Conservation (phyloP, 208 protist genomes). For the Trypanosoma boissoni region DNA sequence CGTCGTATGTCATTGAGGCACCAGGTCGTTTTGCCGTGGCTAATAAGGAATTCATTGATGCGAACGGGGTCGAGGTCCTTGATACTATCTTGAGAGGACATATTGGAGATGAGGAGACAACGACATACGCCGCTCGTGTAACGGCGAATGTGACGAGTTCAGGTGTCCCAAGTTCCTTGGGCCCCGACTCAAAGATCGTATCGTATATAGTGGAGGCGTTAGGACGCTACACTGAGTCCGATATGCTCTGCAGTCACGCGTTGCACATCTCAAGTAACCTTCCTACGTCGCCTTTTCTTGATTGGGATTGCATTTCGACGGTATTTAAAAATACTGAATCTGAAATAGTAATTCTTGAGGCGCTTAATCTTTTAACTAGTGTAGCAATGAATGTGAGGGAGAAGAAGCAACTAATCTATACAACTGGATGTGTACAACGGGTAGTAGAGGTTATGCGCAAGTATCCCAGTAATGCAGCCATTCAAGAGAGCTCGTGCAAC, state of each 20-base stretch:
- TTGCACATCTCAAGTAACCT: conserved; percentile 83
- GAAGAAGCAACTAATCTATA: conserved; percentile 74
- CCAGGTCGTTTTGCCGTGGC: conserved; percentile 64
- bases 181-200: conserved; percentile 56
- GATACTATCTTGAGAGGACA: conserved; percentile 68
- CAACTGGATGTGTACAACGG: conserved; percentile 68
- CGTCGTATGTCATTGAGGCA: conserved; percentile 73
- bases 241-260: conserved; percentile 68
- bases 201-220: conserved; percentile 69
- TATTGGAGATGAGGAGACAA: conserved; percentile 69
- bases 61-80: conserved; percentile 59
- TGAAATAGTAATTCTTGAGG: conserved; percentile 61
- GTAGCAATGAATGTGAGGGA: conserved; percentile 87
- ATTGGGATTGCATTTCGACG: conserved; percentile 63
- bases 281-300: conserved; percentile 68
- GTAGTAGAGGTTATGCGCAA: conserved; percentile 75
- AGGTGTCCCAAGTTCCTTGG: conserved; percentile 37
- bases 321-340: conserved; percentile 66
- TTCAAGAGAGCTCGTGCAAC: conserved; percentile 82
- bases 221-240: conserved; percentile 51
- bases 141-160: conserved; percentile 77
- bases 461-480: conserved; percentile 51
- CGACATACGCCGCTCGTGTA: conserved; percentile 62
- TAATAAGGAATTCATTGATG: conserved; percentile 71
- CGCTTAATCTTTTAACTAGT: conserved; percentile 74